Conservation (phyloP, 805 yeast genomes). For the Zygotorulaspora danielsina region DNA sequence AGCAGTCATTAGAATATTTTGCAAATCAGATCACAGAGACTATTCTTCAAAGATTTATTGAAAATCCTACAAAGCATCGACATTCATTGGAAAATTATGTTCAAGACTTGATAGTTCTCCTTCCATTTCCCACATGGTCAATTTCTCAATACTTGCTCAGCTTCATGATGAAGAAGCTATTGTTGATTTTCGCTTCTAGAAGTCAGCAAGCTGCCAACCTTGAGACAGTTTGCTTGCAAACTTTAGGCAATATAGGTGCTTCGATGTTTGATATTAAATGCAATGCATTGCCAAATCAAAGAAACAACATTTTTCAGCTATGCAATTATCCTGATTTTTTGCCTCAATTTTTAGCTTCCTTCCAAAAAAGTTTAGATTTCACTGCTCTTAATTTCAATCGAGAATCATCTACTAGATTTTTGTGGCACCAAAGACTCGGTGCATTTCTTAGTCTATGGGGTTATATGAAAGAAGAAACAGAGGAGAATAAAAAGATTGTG, state of each 20-base stretch:
- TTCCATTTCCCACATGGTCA: constrained; percentile 59
- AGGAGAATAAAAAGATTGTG: background rate
- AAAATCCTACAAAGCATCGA: constrained; percentile 33
- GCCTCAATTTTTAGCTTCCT: constrained; percentile 16
- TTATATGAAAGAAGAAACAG: constrained; percentile 4
- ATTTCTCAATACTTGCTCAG: constrained; percentile 49
- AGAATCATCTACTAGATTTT: constrained; percentile 11
- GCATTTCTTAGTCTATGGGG: constrained; percentile 16
- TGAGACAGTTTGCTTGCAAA: constrained; percentile 53
- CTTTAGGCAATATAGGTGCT: constrained; percentile 58
- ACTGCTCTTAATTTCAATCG: constrained; percentile 1
- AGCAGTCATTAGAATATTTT: constrained; percentile 7
- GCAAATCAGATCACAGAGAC: constrained; percentile 28
- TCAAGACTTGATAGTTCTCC: constrained; percentile 50
- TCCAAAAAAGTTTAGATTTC: constrained; percentile 15
- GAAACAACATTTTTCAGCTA: constrained; percentile 22
- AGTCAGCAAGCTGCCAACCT: constrained; percentile 39
- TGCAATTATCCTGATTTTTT: constrained; percentile 26
- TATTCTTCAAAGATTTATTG: constrained; percentile 21
- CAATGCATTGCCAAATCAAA: constrained; percentile 15
- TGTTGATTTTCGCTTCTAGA: constrained; percentile 37
- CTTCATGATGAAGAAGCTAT: constrained; percentile 43
- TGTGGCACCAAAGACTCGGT: constrained; percentile 21
- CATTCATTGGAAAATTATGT: constrained; percentile 49
- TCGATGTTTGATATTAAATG: constrained; percentile 38